A percentile compares a stretch with the other conserved stretches of the same genome.
These are phyloP conservation scores for Aspergillus sp. DNA, from an alignment of 2,329 filamentous ascomycete genomes.

Conservation along the genomic window DNA sequence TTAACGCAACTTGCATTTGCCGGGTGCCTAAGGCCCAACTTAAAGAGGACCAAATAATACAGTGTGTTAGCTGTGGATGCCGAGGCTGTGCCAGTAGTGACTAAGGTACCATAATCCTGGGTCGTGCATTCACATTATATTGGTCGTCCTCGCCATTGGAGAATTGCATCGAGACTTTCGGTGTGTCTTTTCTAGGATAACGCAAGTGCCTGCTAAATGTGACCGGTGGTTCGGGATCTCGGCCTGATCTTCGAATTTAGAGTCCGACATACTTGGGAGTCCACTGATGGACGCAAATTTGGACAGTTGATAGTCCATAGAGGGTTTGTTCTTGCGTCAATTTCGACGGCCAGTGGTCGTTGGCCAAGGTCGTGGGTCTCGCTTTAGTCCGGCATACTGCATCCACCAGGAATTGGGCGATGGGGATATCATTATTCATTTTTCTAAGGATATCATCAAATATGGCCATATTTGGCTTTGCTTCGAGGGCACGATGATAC, in stretches of 20 bases:
- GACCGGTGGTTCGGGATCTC: neutral
- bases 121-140: neutral
- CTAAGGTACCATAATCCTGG: constrained; percentile 39
- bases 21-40: constrained; percentile 86
- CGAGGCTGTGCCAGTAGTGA: constrained; percentile 85
- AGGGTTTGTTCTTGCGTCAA: neutral
- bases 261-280: neutral
- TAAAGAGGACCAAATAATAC: constrained; percentile 85
- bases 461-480: neutral
- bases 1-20: constrained; percentile 95
- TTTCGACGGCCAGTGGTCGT: neutral
- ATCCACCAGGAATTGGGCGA: neutral
- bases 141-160: neutral
- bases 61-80: constrained; percentile 95
- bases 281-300: too few species aligned
- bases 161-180: neutral
- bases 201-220: neutral
- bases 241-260: neutral
- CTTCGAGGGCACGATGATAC: neutral
- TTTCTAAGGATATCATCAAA: neutral
- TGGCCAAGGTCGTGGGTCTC: neutral
- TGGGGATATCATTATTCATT: neutral
- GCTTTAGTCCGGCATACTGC: neutral
- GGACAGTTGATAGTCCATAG: neutral
- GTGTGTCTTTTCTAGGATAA: neutral